Conservation (phyloP, 805 yeast genomes). For the Zygosaccharomyces bisporus region DNA sequence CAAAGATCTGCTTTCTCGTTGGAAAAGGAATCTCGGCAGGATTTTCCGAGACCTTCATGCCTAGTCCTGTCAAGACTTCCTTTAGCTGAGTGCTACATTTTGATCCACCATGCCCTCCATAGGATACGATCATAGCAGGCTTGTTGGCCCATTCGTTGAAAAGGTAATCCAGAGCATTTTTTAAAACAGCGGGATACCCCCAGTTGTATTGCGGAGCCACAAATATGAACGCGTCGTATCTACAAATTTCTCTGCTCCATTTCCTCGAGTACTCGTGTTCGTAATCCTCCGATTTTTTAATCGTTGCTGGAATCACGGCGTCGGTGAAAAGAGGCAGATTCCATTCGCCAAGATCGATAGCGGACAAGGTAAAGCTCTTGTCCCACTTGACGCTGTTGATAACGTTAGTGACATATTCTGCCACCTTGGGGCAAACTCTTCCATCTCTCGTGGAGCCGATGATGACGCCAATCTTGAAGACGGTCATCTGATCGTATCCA, state of each 20-base stretch:
- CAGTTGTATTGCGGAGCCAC: slow-evolving; percentile 40
- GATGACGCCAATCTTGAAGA: slow-evolving; percentile 17
- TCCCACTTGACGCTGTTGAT: slow-evolving; percentile 10
- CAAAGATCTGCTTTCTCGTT: slow-evolving; percentile 45
- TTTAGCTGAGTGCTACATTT: slow-evolving; percentile 28
- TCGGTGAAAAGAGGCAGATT: slow-evolving; percentile 35
- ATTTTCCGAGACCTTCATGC: slow-evolving; percentile 15
- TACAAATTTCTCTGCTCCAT: slow-evolving; percentile 31
- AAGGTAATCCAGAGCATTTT: slow-evolving; percentile 39
- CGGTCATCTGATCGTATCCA: not conserved
- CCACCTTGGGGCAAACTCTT: slow-evolving; percentile 19
- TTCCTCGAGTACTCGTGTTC: slow-evolving; percentile 23
- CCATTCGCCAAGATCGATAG: slow-evolving; percentile 34
- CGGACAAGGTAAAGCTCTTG: not conserved
- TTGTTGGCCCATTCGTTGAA: slow-evolving; percentile 37
- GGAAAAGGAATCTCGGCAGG: slow-evolving; percentile 15
- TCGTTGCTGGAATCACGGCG: slow-evolving; percentile 26
- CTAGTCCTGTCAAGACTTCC: slow-evolving; percentile 22
- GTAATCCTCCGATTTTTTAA: slow-evolving; percentile 23
- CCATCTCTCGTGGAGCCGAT: slow-evolving; percentile 20
- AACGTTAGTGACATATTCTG: slow-evolving; percentile 15
- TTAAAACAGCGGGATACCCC: slow-evolving; percentile 38
- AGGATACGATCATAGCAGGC: slow-evolving; percentile 35
- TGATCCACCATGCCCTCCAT: slow-evolving; percentile 35
- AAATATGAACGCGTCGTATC: slow-evolving; percentile 33